Evolutionary conservation across 306 rosid genomes (phyloP).

Genomic region (Fagus crenata): DNA sequence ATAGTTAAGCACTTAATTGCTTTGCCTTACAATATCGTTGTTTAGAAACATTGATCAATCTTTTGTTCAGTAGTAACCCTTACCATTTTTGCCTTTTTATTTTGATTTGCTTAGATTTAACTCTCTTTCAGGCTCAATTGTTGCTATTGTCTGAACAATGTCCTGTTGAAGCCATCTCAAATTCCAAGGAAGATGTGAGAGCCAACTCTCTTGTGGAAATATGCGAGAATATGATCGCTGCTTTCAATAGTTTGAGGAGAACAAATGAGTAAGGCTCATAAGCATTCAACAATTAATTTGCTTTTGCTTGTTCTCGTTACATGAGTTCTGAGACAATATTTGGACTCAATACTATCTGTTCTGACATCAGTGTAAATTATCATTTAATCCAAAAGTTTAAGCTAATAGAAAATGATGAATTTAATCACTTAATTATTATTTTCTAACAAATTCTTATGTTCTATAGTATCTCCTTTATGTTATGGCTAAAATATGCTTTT

Average conservation of each 20-base stretch:
- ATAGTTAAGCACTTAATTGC: not conserved
- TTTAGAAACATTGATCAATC: not conserved
- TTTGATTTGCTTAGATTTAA: not conserved
- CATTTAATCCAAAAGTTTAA: no score
- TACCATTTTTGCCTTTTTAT: conserved; percentile 5
- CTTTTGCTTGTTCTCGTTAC: conserved; percentile 1
- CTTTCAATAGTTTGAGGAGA: conserved; percentile 57
- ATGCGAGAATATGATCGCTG: conserved; percentile 55
- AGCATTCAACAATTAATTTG: conserved; percentile 15
- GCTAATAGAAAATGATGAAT: no score
- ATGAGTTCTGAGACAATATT: not conserved
- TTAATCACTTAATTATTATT: no score
- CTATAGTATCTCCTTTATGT: no score
- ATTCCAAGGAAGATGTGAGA: conserved; percentile 34
- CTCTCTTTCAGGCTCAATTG: conserved; percentile 62
- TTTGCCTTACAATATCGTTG: not conserved
- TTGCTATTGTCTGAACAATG: conserved; percentile 39
- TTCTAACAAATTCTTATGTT: no score
- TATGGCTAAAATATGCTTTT: no score
- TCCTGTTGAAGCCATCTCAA: conserved; percentile 23
- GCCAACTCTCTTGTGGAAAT: conserved; percentile 44
- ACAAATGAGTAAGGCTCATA: conserved; percentile 58
- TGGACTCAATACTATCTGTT: no score
- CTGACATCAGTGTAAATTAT: no score
- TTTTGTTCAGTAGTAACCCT: not conserved